Base-by-base conservation (phyloP, 345 rosid species). In the Mangifera indica region DNA sequence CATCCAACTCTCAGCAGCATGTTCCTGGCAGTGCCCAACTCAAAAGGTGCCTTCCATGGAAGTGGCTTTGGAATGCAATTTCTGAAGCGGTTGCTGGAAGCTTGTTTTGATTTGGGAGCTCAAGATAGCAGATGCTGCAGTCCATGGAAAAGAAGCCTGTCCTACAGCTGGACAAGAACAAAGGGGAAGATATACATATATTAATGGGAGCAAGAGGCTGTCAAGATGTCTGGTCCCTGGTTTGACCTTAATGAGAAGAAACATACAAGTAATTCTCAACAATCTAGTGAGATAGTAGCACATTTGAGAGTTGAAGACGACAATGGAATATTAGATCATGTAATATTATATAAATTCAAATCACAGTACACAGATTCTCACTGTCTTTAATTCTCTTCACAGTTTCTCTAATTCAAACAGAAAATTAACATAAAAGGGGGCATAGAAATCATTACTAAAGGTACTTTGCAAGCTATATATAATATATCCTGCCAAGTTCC, bases 121-220 rank as follows among this genome's bases (percentile, higher is more conserved):
- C 22, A 21, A 29, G 21, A 49, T 60, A 32, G 74, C 32, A 49
- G 44, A 67, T 17, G 29, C 32, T 51, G 48, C 77, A 29, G 49
- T 55, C 51, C 72, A 67, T 5, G 52, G 67, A 49, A 57, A 74
- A 68, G n/a, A 54, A 62, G 51, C 65, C 42, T 63, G 57, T 63
- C 66, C 71, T 69, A 17, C 24, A 17, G 40, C 66, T 56, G 70
- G 54, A 63, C 42, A 63, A 75, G 49, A 52, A 29, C 42, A 56
- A 21, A 54, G 64, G 18, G 74, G 34, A 62, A n/a, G 37, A 53
- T 57, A 65, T 58, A 37, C 21, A 52, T 29, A 58, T 5, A 45
- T 40, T 53, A 44, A 40, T 29, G 65, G 37, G 45, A 62, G 46
- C 45, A 44, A 45, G 37, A 20, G 1, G 51, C n/a, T 37, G 21